Evolutionary conservation across 2,329 filamentous ascomycete genomes (phyloP), one percentile per base, ranked within the genome.

Genomic region (Albophoma yamanashiensis): DNA sequence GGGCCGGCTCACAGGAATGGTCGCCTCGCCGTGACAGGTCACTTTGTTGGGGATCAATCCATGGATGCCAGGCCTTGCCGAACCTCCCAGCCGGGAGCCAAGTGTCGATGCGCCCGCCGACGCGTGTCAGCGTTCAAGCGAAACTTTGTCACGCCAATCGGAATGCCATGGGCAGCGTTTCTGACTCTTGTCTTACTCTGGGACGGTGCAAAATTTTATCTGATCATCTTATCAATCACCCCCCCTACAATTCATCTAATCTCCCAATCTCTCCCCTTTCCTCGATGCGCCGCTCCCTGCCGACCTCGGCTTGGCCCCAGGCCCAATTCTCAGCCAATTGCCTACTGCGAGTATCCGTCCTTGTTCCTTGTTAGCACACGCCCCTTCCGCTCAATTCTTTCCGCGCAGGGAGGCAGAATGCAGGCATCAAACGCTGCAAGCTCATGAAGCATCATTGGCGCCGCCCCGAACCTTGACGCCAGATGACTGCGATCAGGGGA

Each of bases 161-260:
- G 58, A 56, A 59, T 57, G 55, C 38, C 36, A 38, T 42, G 36
- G 36, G 38, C 27, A n/a, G 22, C 27, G 39, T 43, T 39, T n/a
- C 27, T 20, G 55, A 40, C 25, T 57, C 55, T 15, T 57, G 39
- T 31, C 55, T 42, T 27, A 45, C 22, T 7, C 27, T 17, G 50
- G 31, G 34, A 22, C 20, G 50, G 4, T 38, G 50, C 31, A 20
- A 42, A 36, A 43, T 27, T 52, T 59, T 59, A 61, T 61, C 60
- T 59, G 60, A 61, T 61, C 55, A 61, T 61, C 60, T 61, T 59
- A 61, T 61, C 60, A 61, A 59, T 59, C 60, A 17, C 45, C 42
- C 36, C 42, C 22, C 43, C 27, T 31, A 31, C 27, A 3, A 5
- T 27, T 5, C 39, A 55, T 55, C 39, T 36, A 47, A 60, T 50